These are phyloP conservation scores for Xylariaceae sp. DNA, from an alignment of 2,329 filamentous ascomycete species.

Conservation along the genomic window DNA sequence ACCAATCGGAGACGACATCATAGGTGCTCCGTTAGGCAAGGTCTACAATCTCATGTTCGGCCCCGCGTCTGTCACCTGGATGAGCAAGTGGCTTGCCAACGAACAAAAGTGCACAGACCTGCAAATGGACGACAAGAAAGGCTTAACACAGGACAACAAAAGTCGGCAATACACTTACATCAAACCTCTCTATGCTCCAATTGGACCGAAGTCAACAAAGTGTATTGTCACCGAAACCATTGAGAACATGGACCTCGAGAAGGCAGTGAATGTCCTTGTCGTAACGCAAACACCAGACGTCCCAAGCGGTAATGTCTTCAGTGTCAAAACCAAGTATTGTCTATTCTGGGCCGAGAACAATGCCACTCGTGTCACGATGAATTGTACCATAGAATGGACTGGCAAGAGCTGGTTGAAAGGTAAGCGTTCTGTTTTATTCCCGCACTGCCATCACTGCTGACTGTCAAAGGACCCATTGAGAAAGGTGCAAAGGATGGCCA, in stretches of 20 bases:
- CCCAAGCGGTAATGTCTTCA: constrained; percentile 87
- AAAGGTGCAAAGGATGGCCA: constrained; percentile 94
- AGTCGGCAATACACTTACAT: constrained; percentile 80
- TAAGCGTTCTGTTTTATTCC: constrained; percentile 40
- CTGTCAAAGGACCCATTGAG: constrained; percentile 76
- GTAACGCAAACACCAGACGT: constrained; percentile 92
- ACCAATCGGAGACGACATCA: constrained; percentile 77
- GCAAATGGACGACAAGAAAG: constrained; percentile 80
- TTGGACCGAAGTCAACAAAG: constrained; percentile 92
- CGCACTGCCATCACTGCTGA: constrained; percentile 28
- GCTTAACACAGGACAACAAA: constrained; percentile 71
- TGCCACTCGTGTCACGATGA: constrained; percentile 79
- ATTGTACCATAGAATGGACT: constrained; percentile 90
- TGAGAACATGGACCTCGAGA: constrained; percentile 84
- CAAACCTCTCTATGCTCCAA: constrained; percentile 79
- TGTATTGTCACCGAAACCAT: constrained; percentile 84
- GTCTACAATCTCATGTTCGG: constrained; percentile 89
- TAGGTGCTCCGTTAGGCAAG: constrained; percentile 86
- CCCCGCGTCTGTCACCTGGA: constrained; percentile 72
- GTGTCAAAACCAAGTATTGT: constrained; percentile 91
- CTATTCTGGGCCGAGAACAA: constrained; percentile 89
- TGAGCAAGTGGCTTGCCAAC: constrained; percentile 79
- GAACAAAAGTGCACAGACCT: constrained; percentile 91
- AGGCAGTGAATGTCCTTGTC: constrained; percentile 76
- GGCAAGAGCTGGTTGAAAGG: constrained; percentile 98